Conservation (phyloP, 208 protist genomes). For the Tritrichomonas musculus region DNA sequence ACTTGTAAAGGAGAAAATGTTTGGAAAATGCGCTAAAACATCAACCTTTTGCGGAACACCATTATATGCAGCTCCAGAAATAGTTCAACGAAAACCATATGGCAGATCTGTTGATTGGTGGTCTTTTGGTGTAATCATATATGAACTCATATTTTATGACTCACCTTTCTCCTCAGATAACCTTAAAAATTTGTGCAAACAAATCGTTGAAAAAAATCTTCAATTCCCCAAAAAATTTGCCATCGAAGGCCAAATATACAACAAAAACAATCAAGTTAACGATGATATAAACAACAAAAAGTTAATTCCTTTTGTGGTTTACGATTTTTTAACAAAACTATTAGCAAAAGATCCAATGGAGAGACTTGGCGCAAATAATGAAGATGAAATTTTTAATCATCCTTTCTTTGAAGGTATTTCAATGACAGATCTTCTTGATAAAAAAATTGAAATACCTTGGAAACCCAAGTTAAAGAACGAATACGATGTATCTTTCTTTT, state of each 20-base stretch:
- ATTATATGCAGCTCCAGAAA: conserved; percentile 38
- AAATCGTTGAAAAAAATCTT: conserved; percentile 49
- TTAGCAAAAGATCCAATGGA: too few species aligned
- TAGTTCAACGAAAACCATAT: conserved; percentile 52
- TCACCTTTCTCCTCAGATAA: conserved; percentile 39
- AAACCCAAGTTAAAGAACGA: background rate
- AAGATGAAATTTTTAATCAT: background rate
- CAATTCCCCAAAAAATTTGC: conserved; percentile 48
- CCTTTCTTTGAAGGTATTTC: conserved; percentile 40
- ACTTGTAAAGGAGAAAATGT: conserved; percentile 40
- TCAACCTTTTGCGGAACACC: conserved; percentile 34
- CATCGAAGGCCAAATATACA: too few species aligned
- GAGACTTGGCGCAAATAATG: too few species aligned
- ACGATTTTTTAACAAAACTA: too few species aligned
- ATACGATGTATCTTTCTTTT: conserved; percentile 36
- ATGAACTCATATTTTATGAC: conserved; percentile 59
- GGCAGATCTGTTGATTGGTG: conserved; percentile 64
- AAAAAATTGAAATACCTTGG: conserved; percentile 32
- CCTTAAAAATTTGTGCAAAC: conserved; percentile 55
- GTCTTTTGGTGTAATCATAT: conserved; percentile 60
- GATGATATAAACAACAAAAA: too few species aligned
- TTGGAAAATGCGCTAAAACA: background rate
- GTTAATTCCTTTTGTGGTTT: too few species aligned
- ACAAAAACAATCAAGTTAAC: too few species aligned
- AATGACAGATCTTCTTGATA: background rate